Evolutionary conservation across 176 grass and related monocot species (phyloP), one percentile per base, ranked within the genome.

Genomic region (Luzula sylvatica): DNA sequence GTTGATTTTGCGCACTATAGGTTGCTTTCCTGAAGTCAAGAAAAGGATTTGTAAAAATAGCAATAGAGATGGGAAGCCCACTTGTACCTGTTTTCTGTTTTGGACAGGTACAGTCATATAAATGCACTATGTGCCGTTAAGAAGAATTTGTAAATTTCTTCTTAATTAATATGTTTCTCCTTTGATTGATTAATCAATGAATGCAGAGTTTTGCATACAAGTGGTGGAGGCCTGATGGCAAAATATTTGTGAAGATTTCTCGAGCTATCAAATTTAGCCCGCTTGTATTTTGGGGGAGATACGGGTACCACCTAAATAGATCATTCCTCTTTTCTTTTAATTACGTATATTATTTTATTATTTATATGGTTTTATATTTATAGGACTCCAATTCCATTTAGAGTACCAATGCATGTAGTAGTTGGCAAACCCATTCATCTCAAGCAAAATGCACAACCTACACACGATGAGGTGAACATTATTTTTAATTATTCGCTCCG

Each of bases 261-360:
- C 78, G 85, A 71, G 84, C 81, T 25, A 78, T 96, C 14, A 96
- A 96, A 52, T 89, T 96, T 80, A 86, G 83, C 42, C 92, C 92
- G 50, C 72, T 89, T 28, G 56, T 96, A 38, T 96, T 88, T 50
- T 96, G 81, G 74, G 90, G 90, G 38, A 89, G 76, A 77, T 77
- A 69, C 2, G 84, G 90, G 84, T 89, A 86, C 35, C 6, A 1
- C 15, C 14, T 25, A 35, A 7, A 35, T 35, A 35, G 7, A 35
- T 7, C 5, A 35, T 52, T 13, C 15, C 19, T 11, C 13, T 12
- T 47, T 26, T 7, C 26, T 65, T 23, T 45, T 8, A 11, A 11
- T 69, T 8, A 50, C 13, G 59, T 70, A 13, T 59, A 11, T 42
- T 14, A 4, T 77, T 23, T 13, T 12, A 13, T 63, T 32, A 68